Evolutionary conservation across 768 basidiomycete genomes (phyloP), one percentile per base, ranked within the genome.

Genomic region (Kwoniella bestiolae): DNA sequence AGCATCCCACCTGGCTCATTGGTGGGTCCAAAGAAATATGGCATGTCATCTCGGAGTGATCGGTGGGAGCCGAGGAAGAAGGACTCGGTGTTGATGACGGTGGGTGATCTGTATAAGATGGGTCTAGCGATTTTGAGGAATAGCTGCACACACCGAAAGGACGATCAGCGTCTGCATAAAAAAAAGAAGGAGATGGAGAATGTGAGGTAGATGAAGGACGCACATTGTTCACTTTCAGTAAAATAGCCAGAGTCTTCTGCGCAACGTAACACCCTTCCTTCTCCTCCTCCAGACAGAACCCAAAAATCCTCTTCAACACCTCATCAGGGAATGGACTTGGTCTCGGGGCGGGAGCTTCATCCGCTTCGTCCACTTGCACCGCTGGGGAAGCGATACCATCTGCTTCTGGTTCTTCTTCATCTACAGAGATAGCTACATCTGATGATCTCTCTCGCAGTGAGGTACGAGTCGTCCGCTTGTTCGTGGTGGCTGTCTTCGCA

Each of bases 41-140:
- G 3, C 28, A 7, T 12, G 23, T 26, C 49, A 4, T 6, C 18
- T 12, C 25, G 16, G 4, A 51, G 21, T 51, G 49, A 51, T 3
- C 49, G 49, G 28, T 51, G 49, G 7, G 49, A 51, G 3, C 49
- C 49, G 26, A 51, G 49, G 26, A 51, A 51, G 49, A 51, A 51
- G 3, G 49, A 25, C 63, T 70, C 35, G 66, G 67, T 23, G 59
- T 60, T 49, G 45, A 45, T 26, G 64, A 72, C 35, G 68, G 65
- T n/a, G 65, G 69, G 47, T 31, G 28, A 34, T 8, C 14, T 9
- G 21, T 59, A 41, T 46, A 14, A 47, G 56, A 35, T 52, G 23
- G 16, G 25, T 21, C 44, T 34, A 34, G 18, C 44, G n/a, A 38
- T 32, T 26, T 52, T 26, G 2, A 32, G 38, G 34, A 47, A 26